Evolutionary conservation across 2,329 filamentous ascomycete species (phyloP).

Genomic region (Fusarium nematophilum): DNA sequence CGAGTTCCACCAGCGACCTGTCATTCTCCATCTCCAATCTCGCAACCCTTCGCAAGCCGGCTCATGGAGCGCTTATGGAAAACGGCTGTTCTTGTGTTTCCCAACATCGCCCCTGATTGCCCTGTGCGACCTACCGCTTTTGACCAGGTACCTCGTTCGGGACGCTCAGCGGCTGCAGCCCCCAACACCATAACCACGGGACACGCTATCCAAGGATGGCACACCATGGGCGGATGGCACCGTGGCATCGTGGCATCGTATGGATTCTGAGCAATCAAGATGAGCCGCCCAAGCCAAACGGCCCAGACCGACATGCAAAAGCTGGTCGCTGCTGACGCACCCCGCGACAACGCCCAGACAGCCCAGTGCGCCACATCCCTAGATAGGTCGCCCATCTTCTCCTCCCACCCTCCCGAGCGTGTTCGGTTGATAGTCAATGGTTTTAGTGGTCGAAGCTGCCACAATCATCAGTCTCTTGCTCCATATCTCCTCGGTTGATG

Average conservation of each 20-base stretch:
- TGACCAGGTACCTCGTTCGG: constrained; percentile 41
- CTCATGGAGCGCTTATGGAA: constrained; percentile 21
- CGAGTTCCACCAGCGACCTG: constrained; percentile 34
- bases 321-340: constrained; percentile 39
- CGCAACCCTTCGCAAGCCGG: constrained; percentile 36
- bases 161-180: constrained; percentile 31
- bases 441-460: constrained; percentile 56
- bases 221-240: constrained; percentile 36
- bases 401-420: constrained; percentile 1
- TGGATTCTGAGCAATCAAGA: constrained; percentile 39
- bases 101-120: constrained; percentile 17
- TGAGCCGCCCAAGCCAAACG: constrained; percentile 36
- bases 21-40: constrained; percentile 36
- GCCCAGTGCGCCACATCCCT: constrained; percentile 17
- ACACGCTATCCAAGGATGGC: no score
- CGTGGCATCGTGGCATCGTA: constrained; percentile 37
- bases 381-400: constrained; percentile 16
- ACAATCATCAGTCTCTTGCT: constrained; percentile 36
- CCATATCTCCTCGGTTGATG: constrained; percentile 17
- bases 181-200: constrained; percentile 26
- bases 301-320: constrained; percentile 42
- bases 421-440: background rate
- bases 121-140: constrained; percentile 20
- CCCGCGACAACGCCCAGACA: constrained; percentile 22
- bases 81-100: constrained; percentile 16